Base-by-base conservation (phyloP, 208 protist genomes). In the Leishmania turanica region DNA sequence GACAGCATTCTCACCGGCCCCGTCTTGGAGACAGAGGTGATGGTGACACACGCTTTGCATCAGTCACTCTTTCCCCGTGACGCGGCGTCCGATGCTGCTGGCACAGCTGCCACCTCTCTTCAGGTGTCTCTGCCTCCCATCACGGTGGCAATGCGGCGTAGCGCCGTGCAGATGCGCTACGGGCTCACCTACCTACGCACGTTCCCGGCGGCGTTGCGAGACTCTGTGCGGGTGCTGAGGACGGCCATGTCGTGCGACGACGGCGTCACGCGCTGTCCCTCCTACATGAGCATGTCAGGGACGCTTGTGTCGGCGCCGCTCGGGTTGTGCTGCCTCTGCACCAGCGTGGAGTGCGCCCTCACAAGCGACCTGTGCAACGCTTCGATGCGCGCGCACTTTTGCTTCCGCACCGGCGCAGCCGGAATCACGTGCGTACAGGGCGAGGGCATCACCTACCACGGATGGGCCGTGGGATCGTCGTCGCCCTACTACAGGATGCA, bases 251-350 rank as follows among this genome's bases (percentile, higher is more conserved):
- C 84, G 31, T 84, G 74, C 62, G 68, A 74, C 54, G 77, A 83
- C 66, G n/a, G n/a, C 8, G 53, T 53, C 17, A 76, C 83, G 1
- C 87, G 86, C 69, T 94, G 91, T 66, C 85, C 85, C 7, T 6
- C 79, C 68, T 87, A 83, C 65, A 76, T 65, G 49, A 82, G 79
- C 69, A n/a, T 71, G 3, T 51, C 49, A 15, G 85, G 86, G 64
- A 42, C 72, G 0, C 45, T 87, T 31, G 86, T 95, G 51, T 47
- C 79, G 42, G 84, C 81, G 47, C 90, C 89, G 75, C 47, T 88
- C 21, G 91, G 91, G 15, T 81, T 91, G 60, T 95, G 91, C 83
- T 95, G 91, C 78, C 56, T 60, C 7, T 95, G 91, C 78, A 78
- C 73, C 8, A 34, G 62, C 34, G 88, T 87, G 45, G 84, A 76